Percentiles rank a stretch among this genome's conserved stretches.
Conservation (phyloP, 768 basidiomycete species). For the Tricholoma matsutake region DNA sequence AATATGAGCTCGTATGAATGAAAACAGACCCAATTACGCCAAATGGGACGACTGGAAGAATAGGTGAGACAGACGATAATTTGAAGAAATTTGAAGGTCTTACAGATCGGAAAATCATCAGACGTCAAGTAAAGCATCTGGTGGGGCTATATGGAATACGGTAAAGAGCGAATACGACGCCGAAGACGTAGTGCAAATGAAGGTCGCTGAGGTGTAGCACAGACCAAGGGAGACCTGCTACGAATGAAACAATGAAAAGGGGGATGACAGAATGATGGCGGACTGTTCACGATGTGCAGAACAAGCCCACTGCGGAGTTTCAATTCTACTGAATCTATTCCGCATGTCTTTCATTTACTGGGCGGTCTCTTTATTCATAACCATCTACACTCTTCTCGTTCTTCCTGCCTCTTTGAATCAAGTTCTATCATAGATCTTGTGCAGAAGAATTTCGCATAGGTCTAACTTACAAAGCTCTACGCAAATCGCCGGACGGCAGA, state of each 20-base stretch:
- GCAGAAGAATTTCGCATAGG: too few relatives aligned
- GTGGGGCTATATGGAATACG: conserved; percentile 15
- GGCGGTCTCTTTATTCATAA: too few relatives aligned
- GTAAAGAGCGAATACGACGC: conserved; percentile 42
- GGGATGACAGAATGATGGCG: conserved; percentile 5
- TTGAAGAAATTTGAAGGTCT: conserved; percentile 31
- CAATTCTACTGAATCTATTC: background rate
- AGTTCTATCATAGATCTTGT: too few relatives aligned
- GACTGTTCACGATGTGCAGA: background rate
- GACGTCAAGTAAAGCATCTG: conserved; percentile 87
- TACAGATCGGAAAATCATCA: conserved; percentile 89
- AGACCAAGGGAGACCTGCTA: background rate
- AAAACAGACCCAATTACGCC: conserved; percentile 74
- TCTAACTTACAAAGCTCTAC: too few relatives aligned
- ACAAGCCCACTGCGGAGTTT: conserved; percentile 5
- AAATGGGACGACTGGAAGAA: conserved; percentile 76
- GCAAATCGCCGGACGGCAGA: too few relatives aligned
- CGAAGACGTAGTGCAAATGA: conserved; percentile 27
- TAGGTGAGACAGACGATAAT: conserved; percentile 14
- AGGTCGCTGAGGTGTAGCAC: conserved; percentile 2
- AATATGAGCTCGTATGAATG: background rate
- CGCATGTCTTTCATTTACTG: too few relatives aligned
- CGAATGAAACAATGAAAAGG: background rate
- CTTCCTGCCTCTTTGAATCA: too few relatives aligned
- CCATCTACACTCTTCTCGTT: too few relatives aligned